These are phyloP conservation scores for Suhomyces vadensis DNA, from an alignment of 805 yeast species.

Conservation along the genomic window DNA sequence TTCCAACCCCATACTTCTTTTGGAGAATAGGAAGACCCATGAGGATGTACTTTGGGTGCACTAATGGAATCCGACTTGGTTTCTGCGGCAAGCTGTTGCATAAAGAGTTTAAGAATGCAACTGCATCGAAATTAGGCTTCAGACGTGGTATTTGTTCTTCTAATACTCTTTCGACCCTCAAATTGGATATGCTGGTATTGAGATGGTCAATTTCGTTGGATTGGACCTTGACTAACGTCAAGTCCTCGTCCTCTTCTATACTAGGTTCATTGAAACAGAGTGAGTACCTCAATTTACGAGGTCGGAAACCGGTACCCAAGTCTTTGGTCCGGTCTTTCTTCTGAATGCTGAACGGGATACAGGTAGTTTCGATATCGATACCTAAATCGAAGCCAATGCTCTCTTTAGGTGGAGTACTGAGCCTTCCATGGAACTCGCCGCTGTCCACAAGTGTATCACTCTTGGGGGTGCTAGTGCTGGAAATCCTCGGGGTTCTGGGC, in stretches of 20 bases:
- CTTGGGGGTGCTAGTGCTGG: conserved; percentile 2
- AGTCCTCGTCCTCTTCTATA: conserved; percentile 10
- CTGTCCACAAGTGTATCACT: not conserved
- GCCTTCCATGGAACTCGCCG: not conserved
- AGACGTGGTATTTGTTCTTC: not conserved
- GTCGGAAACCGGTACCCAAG: conserved; percentile 11
- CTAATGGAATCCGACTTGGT: conserved; percentile 28
- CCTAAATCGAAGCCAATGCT: conserved; percentile 32
- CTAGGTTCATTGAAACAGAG: not conserved
- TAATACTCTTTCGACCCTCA: not conserved
- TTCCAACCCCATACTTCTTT: conserved; percentile 16
- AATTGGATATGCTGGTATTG: conserved; percentile 2
- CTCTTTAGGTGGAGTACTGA: conserved; percentile 6
- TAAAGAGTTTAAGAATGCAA: conserved; percentile 2
- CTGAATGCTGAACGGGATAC: conserved; percentile 34
- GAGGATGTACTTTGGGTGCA: conserved; percentile 20
- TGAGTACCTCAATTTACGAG: conserved; percentile 1
- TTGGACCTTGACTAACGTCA: conserved; percentile 8
- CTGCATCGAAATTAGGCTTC: not conserved
- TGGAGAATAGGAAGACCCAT: conserved; percentile 26
- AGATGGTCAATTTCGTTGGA: conserved; percentile 4
- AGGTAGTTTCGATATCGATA: conserved; percentile 22
- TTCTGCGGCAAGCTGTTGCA: conserved; percentile 2
- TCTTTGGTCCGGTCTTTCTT: conserved; percentile 32
- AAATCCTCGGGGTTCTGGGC: not conserved